Evolutionary conservation across 257 asterid species (phyloP), one percentile per base, ranked within the genome.

Genomic region (Handroanthus guayacan): DNA sequence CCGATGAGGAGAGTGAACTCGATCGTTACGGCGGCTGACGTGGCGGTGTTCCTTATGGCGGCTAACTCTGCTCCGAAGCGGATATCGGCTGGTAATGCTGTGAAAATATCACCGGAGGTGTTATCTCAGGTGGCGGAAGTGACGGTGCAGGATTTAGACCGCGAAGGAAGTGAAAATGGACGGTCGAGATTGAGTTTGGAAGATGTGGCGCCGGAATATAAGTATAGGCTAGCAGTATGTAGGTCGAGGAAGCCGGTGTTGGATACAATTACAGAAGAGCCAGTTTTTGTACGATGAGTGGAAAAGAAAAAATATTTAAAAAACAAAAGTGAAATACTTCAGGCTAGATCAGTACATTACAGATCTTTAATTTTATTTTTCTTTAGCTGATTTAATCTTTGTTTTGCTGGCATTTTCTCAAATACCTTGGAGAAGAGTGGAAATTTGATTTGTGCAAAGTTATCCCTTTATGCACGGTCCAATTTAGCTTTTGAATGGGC

Each of bases 1-100:
- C 92, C 93, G 39, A 87, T 89, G 84, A 83, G 81, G 83, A 75
- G 90, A 67, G 75, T 87, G 39, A 84, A 78, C 65, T 84, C 91
- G 20, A 9, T 83, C 11, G 84, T 89, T 57, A 86, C 88, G 36
- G 86, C 90, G 31, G 89, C 87, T 0, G 97, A 91, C 70, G 87
- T 83, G 62, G 86, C 90, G 3, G 87, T 81, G 2, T 83, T 88
- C 63, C 69, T 88, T 31, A 72, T 84, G 86, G 72, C 83, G 55
- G 86, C 82, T 1, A 86, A 69, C 62, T 62, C 88, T 31, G 91
- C 91, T 5, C 79, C 91, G 41, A 87, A 79, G 90, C 78, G 94
- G 81, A 79, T 89, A 2, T 25, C 85, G 25, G 86, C 75, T 8
- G 83, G 76, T 14, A 67, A 62, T 67, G 6, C 17, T 60, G 82